Evolutionary conservation across 2,329 filamentous ascomycete genomes (phyloP).

Genomic region (Colletotrichum chlorophyti): DNA sequence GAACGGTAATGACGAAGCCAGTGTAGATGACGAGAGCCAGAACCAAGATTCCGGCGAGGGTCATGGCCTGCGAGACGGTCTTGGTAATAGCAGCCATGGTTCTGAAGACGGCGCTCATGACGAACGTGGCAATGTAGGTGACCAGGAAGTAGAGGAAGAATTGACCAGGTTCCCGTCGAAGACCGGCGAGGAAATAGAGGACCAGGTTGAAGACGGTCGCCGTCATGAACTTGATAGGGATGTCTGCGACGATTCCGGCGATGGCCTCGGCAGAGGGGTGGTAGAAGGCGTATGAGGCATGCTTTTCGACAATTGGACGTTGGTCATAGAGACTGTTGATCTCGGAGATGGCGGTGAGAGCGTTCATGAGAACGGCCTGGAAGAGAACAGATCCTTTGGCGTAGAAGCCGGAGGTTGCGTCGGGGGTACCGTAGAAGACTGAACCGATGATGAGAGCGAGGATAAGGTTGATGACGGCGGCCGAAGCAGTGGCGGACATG

Average conservation of each 20-base stretch:
- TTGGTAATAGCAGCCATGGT: slow-evolving; percentile 75
- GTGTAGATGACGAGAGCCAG: slow-evolving; percentile 67
- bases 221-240: slow-evolving; percentile 63
- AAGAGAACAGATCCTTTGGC: slow-evolving; percentile 64
- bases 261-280: slow-evolving; percentile 60
- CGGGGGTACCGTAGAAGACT: slow-evolving; percentile 61
- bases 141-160: slow-evolving; percentile 83
- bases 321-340: slow-evolving; percentile 53
- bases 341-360: slow-evolving; percentile 63
- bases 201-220: slow-evolving; percentile 60
- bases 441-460: slow-evolving; percentile 68
- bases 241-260: slow-evolving; percentile 59
- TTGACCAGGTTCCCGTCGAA: slow-evolving; percentile 63
- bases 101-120: slow-evolving; percentile 80
- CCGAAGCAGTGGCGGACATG: slow-evolving; percentile 52
- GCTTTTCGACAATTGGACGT: slow-evolving; percentile 56
- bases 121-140: slow-evolving; percentile 70
- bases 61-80: slow-evolving; percentile 66
- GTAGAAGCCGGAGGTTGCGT: slow-evolving; percentile 59
- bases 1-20: slow-evolving; percentile 58
- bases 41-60: slow-evolving; percentile 59
- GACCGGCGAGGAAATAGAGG: slow-evolving; percentile 62
- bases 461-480: slow-evolving; percentile 55
- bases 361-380: slow-evolving; percentile 66
- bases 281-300: slow-evolving; percentile 56